These are phyloP conservation scores for Boletellus ananiceps DNA, from an alignment of 768 basidiomycete species.

Conservation along the genomic window DNA sequence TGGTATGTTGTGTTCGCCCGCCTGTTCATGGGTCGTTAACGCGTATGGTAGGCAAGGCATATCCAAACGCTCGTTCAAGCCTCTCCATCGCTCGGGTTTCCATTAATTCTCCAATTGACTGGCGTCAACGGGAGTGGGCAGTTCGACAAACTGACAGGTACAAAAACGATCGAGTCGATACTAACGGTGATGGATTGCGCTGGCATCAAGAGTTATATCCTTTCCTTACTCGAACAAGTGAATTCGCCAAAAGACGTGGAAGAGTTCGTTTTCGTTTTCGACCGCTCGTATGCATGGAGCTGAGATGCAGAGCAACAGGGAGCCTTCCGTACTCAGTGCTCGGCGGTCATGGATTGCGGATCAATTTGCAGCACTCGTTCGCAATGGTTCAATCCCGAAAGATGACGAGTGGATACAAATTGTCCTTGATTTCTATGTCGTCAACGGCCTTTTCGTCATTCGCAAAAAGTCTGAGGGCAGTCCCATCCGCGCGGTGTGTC, in stretches of 20 bases:
- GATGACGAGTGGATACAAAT: slow-evolving; percentile 71
- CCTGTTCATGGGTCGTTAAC: not conserved
- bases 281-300: slow-evolving; percentile 1
- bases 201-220: slow-evolving; percentile 75
- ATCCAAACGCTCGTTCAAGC: slow-evolving; percentile 71
- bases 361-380: slow-evolving; percentile 73
- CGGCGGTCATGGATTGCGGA: slow-evolving; percentile 82
- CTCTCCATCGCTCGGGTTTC: slow-evolving; percentile 77
- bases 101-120: slow-evolving; percentile 79
- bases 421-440: slow-evolving; percentile 75
- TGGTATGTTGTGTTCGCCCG: slow-evolving; percentile 44
- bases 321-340: slow-evolving; percentile 45
- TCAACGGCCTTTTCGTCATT: slow-evolving; percentile 77
- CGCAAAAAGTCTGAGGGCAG: slow-evolving; percentile 71
- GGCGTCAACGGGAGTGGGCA: slow-evolving; percentile 78
- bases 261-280: slow-evolving; percentile 33
- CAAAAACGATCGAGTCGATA: slow-evolving; percentile 87
- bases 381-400: slow-evolving; percentile 76
- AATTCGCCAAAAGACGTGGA: slow-evolving; percentile 42
- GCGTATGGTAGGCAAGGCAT: slow-evolving; percentile 54
- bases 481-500: slow-evolving; percentile 53
- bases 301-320: slow-evolving; percentile 31
- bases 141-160: slow-evolving; percentile 89
- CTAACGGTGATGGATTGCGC: slow-evolving; percentile 65
- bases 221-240: slow-evolving; percentile 61